Conservation (phyloP, 257 asterid genomes). For the Fraxinus cuspidata region DNA sequence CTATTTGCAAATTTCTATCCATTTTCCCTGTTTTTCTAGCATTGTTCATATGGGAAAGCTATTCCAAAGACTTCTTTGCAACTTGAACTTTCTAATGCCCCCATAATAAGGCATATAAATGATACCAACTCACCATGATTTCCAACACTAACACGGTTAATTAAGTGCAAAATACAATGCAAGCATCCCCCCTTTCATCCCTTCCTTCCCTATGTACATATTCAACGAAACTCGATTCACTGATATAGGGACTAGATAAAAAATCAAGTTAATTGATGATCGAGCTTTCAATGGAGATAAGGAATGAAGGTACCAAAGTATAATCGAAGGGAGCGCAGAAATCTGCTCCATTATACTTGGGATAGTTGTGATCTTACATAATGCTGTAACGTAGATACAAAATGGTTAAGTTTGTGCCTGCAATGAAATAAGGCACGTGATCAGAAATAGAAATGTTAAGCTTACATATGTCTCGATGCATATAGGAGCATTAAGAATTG, state of each 20-base stretch:
- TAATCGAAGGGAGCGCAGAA: constrained; percentile 54
- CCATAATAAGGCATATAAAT: too few species aligned
- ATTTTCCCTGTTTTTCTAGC: too few species aligned
- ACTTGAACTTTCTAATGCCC: too few species aligned
- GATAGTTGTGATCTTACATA: constrained; percentile 86
- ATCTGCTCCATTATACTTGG: constrained; percentile 92
- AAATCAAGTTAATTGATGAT: neutral
- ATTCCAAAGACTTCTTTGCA: neutral
- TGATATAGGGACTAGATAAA: constrained; percentile 1
- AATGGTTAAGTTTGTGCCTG: constrained; percentile 91
- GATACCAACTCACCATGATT: too few species aligned
- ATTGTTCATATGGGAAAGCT: neutral
- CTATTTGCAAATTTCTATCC: too few species aligned
- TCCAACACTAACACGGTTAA: constrained; percentile 19
- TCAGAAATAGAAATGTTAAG: constrained; percentile 21
- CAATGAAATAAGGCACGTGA: constrained; percentile 33
- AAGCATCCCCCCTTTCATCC: neutral
- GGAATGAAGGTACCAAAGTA: constrained; percentile 9
- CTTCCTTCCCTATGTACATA: neutral
- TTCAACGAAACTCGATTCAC: constrained; percentile 1
- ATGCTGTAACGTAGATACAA: constrained; percentile 79
- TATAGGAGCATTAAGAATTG: neutral
- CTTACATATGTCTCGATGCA: constrained; percentile 15
- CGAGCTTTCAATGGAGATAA: constrained; percentile 1
- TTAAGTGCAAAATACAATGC: neutral